Percentiles rank a stretch among this genome's conserved stretches.
Evolutionary conservation across 768 basidiomycete genomes (phyloP).

Genomic region (Lentinula boryana): DNA sequence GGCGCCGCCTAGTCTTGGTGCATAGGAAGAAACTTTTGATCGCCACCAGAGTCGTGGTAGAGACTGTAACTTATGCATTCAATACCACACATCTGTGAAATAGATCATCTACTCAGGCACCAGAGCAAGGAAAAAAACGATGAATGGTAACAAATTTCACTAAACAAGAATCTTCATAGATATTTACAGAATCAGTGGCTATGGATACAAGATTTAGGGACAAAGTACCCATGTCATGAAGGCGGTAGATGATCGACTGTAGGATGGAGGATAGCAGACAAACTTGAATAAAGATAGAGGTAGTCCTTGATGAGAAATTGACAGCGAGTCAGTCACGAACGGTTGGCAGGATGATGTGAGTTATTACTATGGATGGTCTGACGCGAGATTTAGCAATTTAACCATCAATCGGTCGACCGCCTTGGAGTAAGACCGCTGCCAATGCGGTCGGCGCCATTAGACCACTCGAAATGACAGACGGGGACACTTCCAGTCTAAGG

Average conservation of each 20-base stretch:
- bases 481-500: conserved; percentile 49
- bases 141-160: too few species aligned
- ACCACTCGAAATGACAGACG: conserved; percentile 46
- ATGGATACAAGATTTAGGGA: neutral
- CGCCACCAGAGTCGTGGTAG: too few species aligned
- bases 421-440: conserved; percentile 50
- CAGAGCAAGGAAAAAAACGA: too few species aligned
- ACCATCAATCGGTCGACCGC: conserved; percentile 53
- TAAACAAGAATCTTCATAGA: neutral
- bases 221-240: neutral
- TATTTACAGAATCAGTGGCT: neutral
- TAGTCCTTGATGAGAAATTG: neutral
- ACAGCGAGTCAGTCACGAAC: neutral
- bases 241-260: too few species aligned
- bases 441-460: conserved; percentile 47
- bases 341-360: too few species aligned
- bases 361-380: too few species aligned
- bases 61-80: too few species aligned
- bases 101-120: too few species aligned
- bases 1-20: neutral
- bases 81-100: too few species aligned
- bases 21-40: neutral
- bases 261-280: too few species aligned
- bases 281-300: neutral
- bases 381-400: neutral